Evolutionary conservation across 345 rosid genomes (phyloP), one percentile per base, ranked within the genome.

Genomic region (Euclidium syriacum): DNA sequence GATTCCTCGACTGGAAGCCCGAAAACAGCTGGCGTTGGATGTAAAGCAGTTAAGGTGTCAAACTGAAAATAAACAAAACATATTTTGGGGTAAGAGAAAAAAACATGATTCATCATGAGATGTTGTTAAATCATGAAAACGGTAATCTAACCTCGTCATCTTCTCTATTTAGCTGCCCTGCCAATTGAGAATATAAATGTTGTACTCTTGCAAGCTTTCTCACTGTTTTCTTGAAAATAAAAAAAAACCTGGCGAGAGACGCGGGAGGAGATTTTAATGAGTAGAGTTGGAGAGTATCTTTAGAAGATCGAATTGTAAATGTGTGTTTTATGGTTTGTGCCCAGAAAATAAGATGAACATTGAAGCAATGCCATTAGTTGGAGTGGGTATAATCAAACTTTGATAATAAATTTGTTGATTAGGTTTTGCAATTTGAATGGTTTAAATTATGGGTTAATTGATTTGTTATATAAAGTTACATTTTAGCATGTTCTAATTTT

Each of bases 11-110:
- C 73, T 30, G 96, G 95, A 66, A 77, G 81, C 73, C 98, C 95
- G 57, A 92, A 91, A 46, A 88, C 96, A 73, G 95, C 92, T 64
- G 96, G 95, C 54, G 82, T 88, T 38, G 88, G 98, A 73, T 88
- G 98, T 35, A 88, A 84, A 71, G 82, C 80, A 70, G 82, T 78
- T 78, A 91, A 64, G 52, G 86, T 70, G 36, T 83, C 81, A 73
- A 79, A 88, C 98, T 91, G 83, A 41, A 68, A 15, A 54, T 44
- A 56, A 20, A 64, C 49, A 62, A 51, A 42, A 72, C 36, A 58
- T n/a, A 2, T 43, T 54, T 65, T 65, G 20, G 11, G 52, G 27
- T 53, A 56, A 59, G 26, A 55, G 22, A 18, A 12, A 11, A 27
- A 24, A 42, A 16, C 29, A 54, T 15, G 19, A 8, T 32, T 51